Conservation (phyloP, 208 protist species). For the Angomonas ambiguus region DNA sequence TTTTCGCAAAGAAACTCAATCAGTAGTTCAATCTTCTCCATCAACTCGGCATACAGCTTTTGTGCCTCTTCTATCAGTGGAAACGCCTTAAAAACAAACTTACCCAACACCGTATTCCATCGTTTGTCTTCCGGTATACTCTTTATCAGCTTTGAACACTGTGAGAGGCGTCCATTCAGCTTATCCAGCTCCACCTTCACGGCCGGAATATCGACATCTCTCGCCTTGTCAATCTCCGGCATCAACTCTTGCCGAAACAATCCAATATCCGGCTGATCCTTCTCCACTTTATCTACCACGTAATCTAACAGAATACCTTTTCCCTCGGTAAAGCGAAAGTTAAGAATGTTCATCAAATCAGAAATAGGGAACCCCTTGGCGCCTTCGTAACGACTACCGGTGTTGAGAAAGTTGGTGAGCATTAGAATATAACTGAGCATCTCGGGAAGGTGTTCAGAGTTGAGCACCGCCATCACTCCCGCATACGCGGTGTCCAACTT, state of each 20-base stretch:
- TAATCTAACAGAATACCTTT: constrained; percentile 59
- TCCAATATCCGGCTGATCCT: constrained; percentile 36
- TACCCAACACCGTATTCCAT: constrained; percentile 52
- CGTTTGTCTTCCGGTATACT: constrained; percentile 44
- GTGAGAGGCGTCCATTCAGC: constrained; percentile 30
- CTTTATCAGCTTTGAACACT: constrained; percentile 43
- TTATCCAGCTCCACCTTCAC: constrained; percentile 53
- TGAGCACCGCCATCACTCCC: constrained; percentile 39
- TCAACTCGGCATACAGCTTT: constrained; percentile 36
- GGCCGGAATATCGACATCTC: constrained; percentile 47
- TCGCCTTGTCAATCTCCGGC: constrained; percentile 39
- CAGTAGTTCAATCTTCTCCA: constrained; percentile 40
- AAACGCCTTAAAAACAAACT: constrained; percentile 49
- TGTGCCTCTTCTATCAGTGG: constrained; percentile 43
- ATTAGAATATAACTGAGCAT: constrained; percentile 56
- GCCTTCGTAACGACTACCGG: constrained; percentile 60
- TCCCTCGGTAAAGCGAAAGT: constrained; percentile 60
- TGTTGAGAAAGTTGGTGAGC: constrained; percentile 78
- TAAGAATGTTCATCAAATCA: constrained; percentile 58
- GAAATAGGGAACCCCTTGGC: constrained; percentile 75
- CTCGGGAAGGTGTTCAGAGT: constrained; percentile 40
- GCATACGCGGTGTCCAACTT: constrained; percentile 37
- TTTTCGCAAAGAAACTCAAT: constrained; percentile 52
- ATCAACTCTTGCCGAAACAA: constrained; percentile 45
- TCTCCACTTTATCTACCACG: constrained; percentile 35